Conservation (phyloP, 345 rosid genomes). For the Eucalyptus sp. region DNA sequence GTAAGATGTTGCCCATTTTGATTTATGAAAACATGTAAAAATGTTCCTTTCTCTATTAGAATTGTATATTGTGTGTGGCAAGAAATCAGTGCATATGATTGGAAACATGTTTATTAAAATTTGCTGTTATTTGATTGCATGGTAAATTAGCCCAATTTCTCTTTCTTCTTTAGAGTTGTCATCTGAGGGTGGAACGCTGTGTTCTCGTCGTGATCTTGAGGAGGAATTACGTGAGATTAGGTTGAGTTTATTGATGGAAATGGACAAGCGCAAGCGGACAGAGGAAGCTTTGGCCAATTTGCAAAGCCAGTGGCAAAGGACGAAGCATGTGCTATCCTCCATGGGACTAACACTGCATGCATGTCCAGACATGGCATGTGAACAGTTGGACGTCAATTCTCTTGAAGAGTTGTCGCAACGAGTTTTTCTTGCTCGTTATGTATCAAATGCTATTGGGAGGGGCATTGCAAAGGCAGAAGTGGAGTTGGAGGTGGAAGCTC, state of each 20-base stretch:
- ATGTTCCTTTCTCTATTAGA: neutral
- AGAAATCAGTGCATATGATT: neutral
- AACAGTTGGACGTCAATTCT: constrained; percentile 11
- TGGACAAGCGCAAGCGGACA: constrained; percentile 56
- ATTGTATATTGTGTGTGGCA: neutral
- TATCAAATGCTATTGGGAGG: constrained; percentile 49
- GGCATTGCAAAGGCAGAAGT: constrained; percentile 65
- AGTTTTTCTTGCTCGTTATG: constrained; percentile 43
- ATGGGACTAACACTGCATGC: constrained; percentile 48
- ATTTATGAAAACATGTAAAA: neutral
- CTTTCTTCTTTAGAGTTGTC: constrained; percentile 40
- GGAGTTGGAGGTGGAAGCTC: constrained; percentile 53
- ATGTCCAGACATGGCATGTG: constrained; percentile 24
- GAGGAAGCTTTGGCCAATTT: constrained; percentile 44
- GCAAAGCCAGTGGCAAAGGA: constrained; percentile 48
- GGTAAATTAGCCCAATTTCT: neutral
- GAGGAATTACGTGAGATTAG: constrained; percentile 42
- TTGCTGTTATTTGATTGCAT: neutral
- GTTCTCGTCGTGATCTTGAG: constrained; percentile 22
- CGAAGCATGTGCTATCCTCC: constrained; percentile 41
- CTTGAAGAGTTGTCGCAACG: constrained; percentile 47
- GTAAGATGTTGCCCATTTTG: neutral
- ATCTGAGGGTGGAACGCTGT: constrained; percentile 32
- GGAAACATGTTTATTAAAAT: neutral
- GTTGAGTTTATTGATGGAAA: constrained; percentile 45